Conservation (phyloP, 2,329 filamentous ascomycete species). For the Colletotrichum godetiae region DNA sequence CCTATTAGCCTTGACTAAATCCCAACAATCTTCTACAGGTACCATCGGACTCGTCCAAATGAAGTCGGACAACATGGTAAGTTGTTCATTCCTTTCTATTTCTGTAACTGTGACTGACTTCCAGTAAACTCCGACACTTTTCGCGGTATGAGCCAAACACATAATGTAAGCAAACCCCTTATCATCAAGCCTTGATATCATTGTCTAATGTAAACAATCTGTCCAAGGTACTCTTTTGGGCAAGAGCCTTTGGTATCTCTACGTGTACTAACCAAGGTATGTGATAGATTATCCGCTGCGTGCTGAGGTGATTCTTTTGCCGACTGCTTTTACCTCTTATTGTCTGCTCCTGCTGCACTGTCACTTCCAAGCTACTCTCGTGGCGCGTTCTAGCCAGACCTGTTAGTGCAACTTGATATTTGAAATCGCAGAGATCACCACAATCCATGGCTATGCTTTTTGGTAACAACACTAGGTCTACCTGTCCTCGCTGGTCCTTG, state of each 20-base stretch:
- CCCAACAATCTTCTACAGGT: no score
- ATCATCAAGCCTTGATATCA: not conserved
- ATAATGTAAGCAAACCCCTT: not conserved
- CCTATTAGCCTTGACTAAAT: no score
- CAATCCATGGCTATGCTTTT: not conserved
- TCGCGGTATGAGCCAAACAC: not conserved
- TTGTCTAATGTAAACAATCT: not conserved
- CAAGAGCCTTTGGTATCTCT: not conserved
- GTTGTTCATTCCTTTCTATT: no score
- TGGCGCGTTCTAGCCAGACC: not conserved
- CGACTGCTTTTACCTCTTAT: not conserved
- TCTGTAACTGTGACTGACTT: not conserved
- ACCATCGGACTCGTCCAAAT: no score
- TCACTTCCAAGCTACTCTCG: not conserved
- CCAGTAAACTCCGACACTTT: not conserved
- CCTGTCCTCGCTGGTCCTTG: no score
- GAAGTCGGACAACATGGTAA: no score
- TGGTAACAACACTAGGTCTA: not conserved
- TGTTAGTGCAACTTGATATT: not conserved
- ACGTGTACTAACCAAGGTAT: not conserved
- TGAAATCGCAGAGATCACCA: not conserved
- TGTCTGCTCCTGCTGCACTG: not conserved
- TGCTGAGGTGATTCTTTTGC: not conserved
- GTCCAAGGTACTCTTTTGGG: not conserved
- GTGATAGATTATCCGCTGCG: not conserved